Percentiles rank a stretch among this genome's conserved stretches.
phyloP scores from a whole-genome alignment of 345 rosid genomes.

The Adansonia digitata region DNA sequence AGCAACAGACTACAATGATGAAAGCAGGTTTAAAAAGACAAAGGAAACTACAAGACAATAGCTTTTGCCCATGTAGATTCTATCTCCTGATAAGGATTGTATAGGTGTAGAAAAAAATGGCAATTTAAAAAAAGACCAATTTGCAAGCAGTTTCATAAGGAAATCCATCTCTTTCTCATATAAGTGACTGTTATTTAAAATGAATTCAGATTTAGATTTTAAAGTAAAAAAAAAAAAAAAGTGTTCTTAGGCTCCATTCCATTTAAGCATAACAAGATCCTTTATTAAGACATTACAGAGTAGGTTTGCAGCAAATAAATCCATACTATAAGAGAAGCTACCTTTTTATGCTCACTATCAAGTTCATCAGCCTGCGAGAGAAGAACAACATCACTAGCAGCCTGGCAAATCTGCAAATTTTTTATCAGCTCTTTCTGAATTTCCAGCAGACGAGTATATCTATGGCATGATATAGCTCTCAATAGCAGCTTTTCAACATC shows the following conservation, averaged over 20 bases:
- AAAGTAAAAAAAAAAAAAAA: background rate
- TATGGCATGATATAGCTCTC: slow-evolving; percentile 84
- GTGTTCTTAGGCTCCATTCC: background rate
- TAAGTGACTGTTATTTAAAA: background rate
- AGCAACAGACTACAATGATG: background rate
- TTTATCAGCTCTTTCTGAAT: slow-evolving; percentile 85
- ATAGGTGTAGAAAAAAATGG: background rate
- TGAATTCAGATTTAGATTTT: background rate
- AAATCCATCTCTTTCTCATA: background rate
- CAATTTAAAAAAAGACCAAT: background rate
- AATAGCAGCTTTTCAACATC: slow-evolving; percentile 87
- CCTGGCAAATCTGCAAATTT: slow-evolving; percentile 62
- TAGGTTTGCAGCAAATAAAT: background rate
- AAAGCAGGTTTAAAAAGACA: background rate
- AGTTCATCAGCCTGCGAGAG: slow-evolving; percentile 50
- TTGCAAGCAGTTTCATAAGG: background rate
- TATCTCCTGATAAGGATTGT: background rate
- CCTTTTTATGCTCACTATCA: slow-evolving; percentile 46
- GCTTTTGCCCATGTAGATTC: background rate
- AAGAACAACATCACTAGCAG: slow-evolving; percentile 64
- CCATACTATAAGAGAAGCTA: slow-evolving; percentile 19
- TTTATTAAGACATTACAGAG: background rate
- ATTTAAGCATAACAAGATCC: background rate
- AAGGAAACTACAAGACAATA: background rate
- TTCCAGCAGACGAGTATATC: slow-evolving; percentile 88